Evolutionary conservation across 2,329 filamentous ascomycete genomes (phyloP), one percentile per base, ranked within the genome.

Genomic region (Penicillium sp.): DNA sequence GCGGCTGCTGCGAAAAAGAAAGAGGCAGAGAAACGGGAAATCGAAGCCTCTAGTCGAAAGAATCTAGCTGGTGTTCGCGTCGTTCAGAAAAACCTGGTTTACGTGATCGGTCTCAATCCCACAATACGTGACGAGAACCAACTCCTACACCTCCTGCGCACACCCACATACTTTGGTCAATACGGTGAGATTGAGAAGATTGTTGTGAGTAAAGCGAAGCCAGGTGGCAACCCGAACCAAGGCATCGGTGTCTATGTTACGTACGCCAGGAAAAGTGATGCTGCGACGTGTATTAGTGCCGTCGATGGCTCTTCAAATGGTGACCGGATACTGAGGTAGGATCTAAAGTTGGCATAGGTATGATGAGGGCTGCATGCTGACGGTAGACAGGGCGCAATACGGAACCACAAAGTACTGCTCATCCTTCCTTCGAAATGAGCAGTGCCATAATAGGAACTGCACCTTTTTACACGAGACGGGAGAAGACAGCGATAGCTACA

Each of bases 351-450:
- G 19, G 45, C 29, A 7, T 56, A 6, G 13, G 19, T 47, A 29
- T 17, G 26, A 41, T 15, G 8, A 15, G 11, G 35, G 11, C 26
- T 41, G 15, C 11, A 57, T 59, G 60, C 61, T 61, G 50, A 67
- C 57, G 5, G 38, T 30, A n/a, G 5, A 49, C 61, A 86, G 88
- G 69, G 88, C 88, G 13, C 88, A 90, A 74, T 90, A 89, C 67
- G 95, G 95, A 26, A 99, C 95, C 0, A 99, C 95, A 5, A 99
- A 99, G 76, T 99, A 99, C 78, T 99, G 95, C 77, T 99, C 95
- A 0, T 94, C 95, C 4, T 99, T 96, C 83, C 84, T 99, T 19
- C 91, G 96, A 61, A 93, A 96, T 68, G 95, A 99, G 77, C 90
- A 90, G 67, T 99, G 95, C 78, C 93, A 91, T 60, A 99, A 99